Percentiles rank a stretch among this genome's conserved stretches.
phyloP scores from a whole-genome alignment of 352 stramenopile species.

The Saprolegnia parasitica region DNA sequence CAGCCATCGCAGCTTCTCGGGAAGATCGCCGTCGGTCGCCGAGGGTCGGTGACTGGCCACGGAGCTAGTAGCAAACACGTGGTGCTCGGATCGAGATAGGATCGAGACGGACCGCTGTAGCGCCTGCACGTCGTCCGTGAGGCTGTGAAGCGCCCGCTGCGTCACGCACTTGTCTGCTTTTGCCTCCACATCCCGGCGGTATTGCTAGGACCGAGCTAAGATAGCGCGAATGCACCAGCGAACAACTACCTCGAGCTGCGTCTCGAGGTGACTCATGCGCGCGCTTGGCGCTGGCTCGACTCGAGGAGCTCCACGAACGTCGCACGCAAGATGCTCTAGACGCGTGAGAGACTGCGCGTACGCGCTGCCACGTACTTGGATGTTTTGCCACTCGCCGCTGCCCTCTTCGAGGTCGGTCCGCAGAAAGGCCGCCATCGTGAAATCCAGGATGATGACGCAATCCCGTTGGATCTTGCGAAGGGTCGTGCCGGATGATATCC shows the following conservation, averaged over 20 bases:
- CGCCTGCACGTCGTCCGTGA: not conserved
- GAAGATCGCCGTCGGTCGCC: not conserved
- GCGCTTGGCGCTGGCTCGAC: slow-evolving; percentile 1
- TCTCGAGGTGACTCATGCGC: not conserved
- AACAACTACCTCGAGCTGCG: not conserved
- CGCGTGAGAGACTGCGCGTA: not conserved
- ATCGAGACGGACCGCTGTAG: not conserved
- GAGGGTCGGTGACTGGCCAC: not conserved
- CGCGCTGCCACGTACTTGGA: slow-evolving; percentile 10
- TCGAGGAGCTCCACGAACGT: slow-evolving; percentile 19
- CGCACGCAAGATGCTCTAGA: slow-evolving; percentile 20
- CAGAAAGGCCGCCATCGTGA: not conserved
- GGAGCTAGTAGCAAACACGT: not conserved
- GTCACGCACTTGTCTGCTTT: not conserved
- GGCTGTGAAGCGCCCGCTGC: not conserved
- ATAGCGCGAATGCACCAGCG: not conserved
- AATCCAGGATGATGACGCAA: not conserved
- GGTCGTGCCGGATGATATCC: not conserved
- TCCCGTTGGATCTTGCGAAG: not conserved
- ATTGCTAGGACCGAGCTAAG: not conserved
- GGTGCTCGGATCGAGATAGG: no score
- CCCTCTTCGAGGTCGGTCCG: slow-evolving; percentile 11
- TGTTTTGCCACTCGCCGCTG: slow-evolving; percentile 26
- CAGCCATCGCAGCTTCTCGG: not conserved
- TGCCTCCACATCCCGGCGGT: not conserved